Base-by-base conservation (phyloP, 2,329 filamentous ascomycete genomes). In the Sporothrix inflata region DNA sequence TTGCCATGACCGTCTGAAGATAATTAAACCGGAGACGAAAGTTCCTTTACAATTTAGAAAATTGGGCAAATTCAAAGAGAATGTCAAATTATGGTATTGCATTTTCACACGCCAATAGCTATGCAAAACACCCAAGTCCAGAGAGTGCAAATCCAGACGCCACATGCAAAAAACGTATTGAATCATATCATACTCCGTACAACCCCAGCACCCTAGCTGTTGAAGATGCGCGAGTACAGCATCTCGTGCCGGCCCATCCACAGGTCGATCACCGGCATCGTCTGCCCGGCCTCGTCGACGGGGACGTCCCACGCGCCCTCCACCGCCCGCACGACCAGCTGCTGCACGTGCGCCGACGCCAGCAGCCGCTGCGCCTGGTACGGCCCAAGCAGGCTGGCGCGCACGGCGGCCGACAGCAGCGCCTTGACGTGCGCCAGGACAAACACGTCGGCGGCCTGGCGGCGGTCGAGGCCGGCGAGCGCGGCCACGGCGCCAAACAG, bases 231-330 rank as follows among this genome's bases (percentile, higher is more conserved):
- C 73, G 92, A 94, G 80, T 96, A 96, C 75, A 96, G 80, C 79
- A 93, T 83, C 84, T 96, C 93, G 80, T 96, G 93, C 78, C 93
- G 86, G 3, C 93, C 93, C 78, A 94, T 86, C 92, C 93, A 96
- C 42, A 96, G 79, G 82, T 96, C 93, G 87, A 95, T 90, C 1
- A 90, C 87, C 0, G 93, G 93, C 74, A 94, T 90, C 71, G 84
- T 89, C 83, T 95, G 92, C 5, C 91, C 92, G 3, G 92, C 92
- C 74, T 90, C 87, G 72, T 92, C 89, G 0, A 91, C 83, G 1
- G 63, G 27, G 24, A 84, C 88, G 16, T 84, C 76, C 88, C 88
- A 90, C 77, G 91, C 89, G 72, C 87, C 81, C 68, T 85, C 83
- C 9, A 94, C 85, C 72, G 89, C 85, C 1, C 80, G 83, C 30